Evolutionary conservation across 768 basidiomycete genomes (phyloP).

Genomic region (Russula foetens): DNA sequence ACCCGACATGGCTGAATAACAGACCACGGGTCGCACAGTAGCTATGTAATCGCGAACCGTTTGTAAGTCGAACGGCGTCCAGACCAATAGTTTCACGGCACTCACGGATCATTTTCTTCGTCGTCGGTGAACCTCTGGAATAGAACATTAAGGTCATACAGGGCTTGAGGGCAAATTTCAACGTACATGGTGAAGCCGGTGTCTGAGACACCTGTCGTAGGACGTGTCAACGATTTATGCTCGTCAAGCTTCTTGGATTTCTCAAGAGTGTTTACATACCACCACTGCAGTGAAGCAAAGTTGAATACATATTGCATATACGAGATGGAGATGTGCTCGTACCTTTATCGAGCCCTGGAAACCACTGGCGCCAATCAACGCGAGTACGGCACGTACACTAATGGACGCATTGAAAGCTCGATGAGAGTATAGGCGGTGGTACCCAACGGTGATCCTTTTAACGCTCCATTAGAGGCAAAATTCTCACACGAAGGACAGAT

Average conservation of each 20-base stretch:
- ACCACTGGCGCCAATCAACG: slow-evolving; percentile 59
- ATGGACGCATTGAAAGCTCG: slow-evolving; percentile 53
- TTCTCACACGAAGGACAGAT: not conserved
- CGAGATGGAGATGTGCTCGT: not conserved
- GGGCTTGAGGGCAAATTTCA: not conserved
- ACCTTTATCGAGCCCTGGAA: slow-evolving; percentile 80
- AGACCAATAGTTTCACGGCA: not conserved
- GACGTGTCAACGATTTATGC: slow-evolving; percentile 41
- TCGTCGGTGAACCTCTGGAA: slow-evolving; percentile 61
- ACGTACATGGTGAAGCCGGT: slow-evolving; percentile 66
- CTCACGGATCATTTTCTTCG: slow-evolving; percentile 58
- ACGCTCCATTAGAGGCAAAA: not conserved
- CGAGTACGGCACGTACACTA: slow-evolving; percentile 48
- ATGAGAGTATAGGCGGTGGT: slow-evolving; percentile 76
- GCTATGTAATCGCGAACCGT: slow-evolving; percentile 25
- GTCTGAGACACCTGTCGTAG: slow-evolving; percentile 59
- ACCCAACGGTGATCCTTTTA: slow-evolving; percentile 61
- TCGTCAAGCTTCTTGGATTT: not conserved
- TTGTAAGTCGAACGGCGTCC: too few relatives aligned
- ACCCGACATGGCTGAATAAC: slow-evolving; percentile 74
- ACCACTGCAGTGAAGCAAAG: slow-evolving; percentile 15
- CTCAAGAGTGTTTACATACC: slow-evolving; percentile 2
- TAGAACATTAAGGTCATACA: not conserved
- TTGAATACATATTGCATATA: not conserved
- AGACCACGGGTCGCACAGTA: slow-evolving; percentile 71